Evolutionary conservation across 73 alveolate species (phyloP).

Genomic region (Tetrahymena elliotti): DNA sequence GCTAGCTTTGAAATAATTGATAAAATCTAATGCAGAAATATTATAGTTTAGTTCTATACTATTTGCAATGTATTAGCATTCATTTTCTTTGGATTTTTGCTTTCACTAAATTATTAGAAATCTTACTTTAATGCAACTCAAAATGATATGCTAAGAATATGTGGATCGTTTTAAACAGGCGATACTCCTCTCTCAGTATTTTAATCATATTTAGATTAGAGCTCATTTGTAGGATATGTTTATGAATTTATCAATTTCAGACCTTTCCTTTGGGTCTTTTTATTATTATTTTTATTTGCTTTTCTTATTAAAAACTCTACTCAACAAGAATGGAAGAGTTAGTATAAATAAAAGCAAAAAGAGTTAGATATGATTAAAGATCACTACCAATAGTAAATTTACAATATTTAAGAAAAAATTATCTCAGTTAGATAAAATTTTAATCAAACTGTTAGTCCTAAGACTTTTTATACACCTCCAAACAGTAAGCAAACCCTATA

Average conservation of each 20-base stretch:
- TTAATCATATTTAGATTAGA: neutral
- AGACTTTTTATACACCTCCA: neutral
- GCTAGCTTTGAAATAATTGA: neutral
- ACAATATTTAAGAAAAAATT: neutral
- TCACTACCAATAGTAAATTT: neutral
- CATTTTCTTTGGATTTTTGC: neutral
- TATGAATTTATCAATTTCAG: neutral
- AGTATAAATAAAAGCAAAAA: neutral
- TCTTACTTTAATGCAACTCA: neutral
- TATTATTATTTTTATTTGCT: neutral
- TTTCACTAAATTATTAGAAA: neutral
- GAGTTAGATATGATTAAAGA: neutral
- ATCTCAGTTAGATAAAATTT: neutral
- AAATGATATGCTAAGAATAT: neutral
- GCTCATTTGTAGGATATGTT: neutral
- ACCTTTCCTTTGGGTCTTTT: neutral
- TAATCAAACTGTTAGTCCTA: neutral
- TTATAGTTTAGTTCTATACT: neutral
- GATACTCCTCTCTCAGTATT: neutral
- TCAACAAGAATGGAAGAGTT: neutral
- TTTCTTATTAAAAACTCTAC: neutral
- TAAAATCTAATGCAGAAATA: neutral
- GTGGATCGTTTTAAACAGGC: neutral
- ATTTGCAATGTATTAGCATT: neutral
- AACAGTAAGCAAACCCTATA: neutral